Evolutionary conservation across 2,329 filamentous ascomycete genomes (phyloP).

Genomic region (Cadophora sp.): DNA sequence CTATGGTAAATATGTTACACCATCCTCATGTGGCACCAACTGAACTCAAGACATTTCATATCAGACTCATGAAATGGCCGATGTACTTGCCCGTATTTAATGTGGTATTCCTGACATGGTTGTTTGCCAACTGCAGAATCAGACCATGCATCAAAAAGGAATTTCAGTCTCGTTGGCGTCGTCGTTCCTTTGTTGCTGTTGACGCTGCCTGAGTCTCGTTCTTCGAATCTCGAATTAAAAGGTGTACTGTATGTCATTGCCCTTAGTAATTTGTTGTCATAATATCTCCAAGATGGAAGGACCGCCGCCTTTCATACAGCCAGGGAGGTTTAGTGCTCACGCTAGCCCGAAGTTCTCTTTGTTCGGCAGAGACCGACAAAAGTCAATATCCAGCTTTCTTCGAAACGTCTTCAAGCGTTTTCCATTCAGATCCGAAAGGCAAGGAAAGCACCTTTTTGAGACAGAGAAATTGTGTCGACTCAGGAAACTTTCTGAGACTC

Average conservation of each 20-base stretch:
- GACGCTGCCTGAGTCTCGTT: no score
- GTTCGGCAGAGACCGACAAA: not conserved
- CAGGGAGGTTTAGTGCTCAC: not conserved
- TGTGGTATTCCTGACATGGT: not conserved
- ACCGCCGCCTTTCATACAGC: not conserved
- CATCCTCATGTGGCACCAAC: not conserved
- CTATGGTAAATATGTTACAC: not conserved
- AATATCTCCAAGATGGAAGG: not conserved
- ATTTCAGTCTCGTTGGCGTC: not conserved
- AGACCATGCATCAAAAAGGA: not conserved
- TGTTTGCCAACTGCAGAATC: not conserved
- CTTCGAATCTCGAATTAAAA: not conserved
- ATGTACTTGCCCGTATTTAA: not conserved
- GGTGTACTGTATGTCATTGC: not conserved
- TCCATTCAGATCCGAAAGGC: no score
- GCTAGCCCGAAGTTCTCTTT: constrained; percentile 2
- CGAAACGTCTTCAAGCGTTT: not conserved
- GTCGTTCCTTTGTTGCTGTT: no score
- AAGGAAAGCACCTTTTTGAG: no score
- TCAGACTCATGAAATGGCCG: not conserved
- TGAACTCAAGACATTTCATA: not conserved
- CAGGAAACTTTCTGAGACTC: not conserved
- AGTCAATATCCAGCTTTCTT: not conserved
- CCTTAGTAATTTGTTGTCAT: constrained; percentile 4
- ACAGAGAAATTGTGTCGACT: no score